Evolutionary conservation across 345 rosid species (phyloP), one percentile per base, ranked within the genome.

Genomic region (Rhizophora mangle): DNA sequence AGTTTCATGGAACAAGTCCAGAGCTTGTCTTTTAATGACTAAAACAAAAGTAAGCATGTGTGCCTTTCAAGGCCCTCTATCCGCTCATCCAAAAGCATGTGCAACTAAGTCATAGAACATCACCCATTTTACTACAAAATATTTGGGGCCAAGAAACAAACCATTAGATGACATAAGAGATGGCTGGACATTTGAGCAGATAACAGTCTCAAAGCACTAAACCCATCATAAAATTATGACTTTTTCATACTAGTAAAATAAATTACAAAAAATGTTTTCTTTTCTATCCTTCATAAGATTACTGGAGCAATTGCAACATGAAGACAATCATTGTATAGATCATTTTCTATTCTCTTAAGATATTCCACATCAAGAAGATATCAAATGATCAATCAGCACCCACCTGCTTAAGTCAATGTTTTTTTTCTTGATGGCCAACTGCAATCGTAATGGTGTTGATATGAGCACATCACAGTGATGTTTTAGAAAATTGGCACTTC

Each of bases 371-470:
- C 15, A 13, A 15, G 18, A 43, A 67, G 34, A 22, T 9, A 58
- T 24, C 34, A 63, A 32, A 61, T 62, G 31, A 60, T 72, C n/a
- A 65, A 74, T 51, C 31, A 71, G 36, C 67, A 74, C 81, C 19
- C 65, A 94, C 98, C 90, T 88, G 91, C 93, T 88, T 65, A 94
- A 83, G 74, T 89, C 89, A 71, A 94, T 82, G 77, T 86, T 91
- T 69, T 82, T 87, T 65, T 80, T 87, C 77, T 82, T 77, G 75
- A 94, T 84, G 36, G 90, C 90, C 73, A 86, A 63, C 75, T 76
- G 80, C 68, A 94, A 72, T 64, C 97, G 85, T 68, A 87, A 81
- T 11, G 98, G 98, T 5, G 98, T 91, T 54, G 98, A 83, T 79
- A 94, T 76, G 63, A 94, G 93, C 64, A 94, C 73, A 75, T 94